phyloP scores from a whole-genome alignment of 768 basidiomycete genomes.

The Mycena rosella region DNA sequence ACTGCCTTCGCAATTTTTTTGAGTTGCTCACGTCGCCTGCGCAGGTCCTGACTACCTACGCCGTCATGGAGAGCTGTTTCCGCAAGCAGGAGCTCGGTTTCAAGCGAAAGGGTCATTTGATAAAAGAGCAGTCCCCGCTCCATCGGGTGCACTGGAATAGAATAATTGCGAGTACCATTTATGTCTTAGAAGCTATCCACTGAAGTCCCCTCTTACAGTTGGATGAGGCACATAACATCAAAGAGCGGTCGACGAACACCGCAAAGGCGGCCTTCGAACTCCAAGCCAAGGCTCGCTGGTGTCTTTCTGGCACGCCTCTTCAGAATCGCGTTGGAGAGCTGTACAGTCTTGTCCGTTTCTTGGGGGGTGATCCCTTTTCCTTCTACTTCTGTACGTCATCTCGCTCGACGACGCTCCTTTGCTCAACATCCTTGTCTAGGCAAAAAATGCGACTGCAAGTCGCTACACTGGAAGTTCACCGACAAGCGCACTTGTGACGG shows the following conservation, averaged over 20 bases:
- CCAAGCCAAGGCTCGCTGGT: slow-evolving; percentile 87
- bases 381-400: slow-evolving; percentile 85
- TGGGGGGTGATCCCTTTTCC: slow-evolving; percentile 94
- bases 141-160: slow-evolving; percentile 90
- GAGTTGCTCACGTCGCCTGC: slow-evolving; percentile 4
- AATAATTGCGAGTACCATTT: slow-evolving; percentile 66
- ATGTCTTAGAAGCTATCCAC: not conserved
- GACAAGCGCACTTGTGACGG: slow-evolving; percentile 89
- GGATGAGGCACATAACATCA: slow-evolving; percentile 98
- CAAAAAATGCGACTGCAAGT: slow-evolving; percentile 94
- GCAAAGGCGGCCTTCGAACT: slow-evolving; percentile 97
- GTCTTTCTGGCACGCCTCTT: slow-evolving; percentile 94
- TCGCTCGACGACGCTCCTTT: slow-evolving; percentile 3
- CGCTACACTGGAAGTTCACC: slow-evolving; percentile 93
- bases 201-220: slow-evolving; percentile 59
- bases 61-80: slow-evolving; percentile 90
- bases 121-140: slow-evolving; percentile 90
- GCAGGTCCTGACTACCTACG: slow-evolving; percentile 87
- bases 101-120: slow-evolving; percentile 83
- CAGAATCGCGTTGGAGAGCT: slow-evolving; percentile 99
- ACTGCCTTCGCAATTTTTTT: not conserved
- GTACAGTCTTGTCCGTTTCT: slow-evolving; percentile 93
- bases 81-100: slow-evolving; percentile 94
- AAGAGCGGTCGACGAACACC: slow-evolving; percentile 93
- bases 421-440: slow-evolving; percentile 56